Evolutionary conservation across 164 flowering plant genomes (phyloP), one percentile per base, ranked within the genome.

Genomic region (Piper betle): DNA sequence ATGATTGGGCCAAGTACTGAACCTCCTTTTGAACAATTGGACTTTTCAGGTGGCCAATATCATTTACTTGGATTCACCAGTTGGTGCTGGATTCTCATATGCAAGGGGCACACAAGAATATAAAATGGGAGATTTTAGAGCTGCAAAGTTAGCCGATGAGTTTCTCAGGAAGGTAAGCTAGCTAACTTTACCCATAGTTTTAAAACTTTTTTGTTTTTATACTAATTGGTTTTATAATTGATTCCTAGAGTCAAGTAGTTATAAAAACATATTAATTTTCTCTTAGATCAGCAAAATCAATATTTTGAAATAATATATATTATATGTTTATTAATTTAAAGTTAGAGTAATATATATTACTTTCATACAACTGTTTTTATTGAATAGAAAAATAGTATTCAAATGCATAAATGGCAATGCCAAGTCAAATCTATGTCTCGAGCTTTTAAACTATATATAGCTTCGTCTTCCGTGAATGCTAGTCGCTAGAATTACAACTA

Each of bases 11-110:
- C 0, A 16, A 16, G 57, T 6, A 0, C 71, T 70, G 52, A 9
- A 46, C 50, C 3, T 2, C 50, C 50, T 42, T 25, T 25, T 25
- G 33, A 11, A 10, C 50, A 10, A 46, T 15, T 46, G 3, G 15
- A 46, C 2, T 6, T 46, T 46, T 15, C 76, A 93, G 97, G 91
- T 93, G 42, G 90, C 97, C 41, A 93, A 70, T 66, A 77, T 90
- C 38, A 76, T 90, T 58, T 90, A 90, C 72, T 69, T 93, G 79
- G 99, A 93, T 74, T 93, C 97, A 55, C 99, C 99, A n/a, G 85
- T 83, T 67, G 97, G 97, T 54, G 96, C 90, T 73, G 97, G 99
- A 61, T 73, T 82, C 43, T 90, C 99, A 20, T 90, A 90, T 75
- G 84, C 97, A 0, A 64, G 70, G 17, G 75, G 76, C 50, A 13